A percentile compares a stretch with the other conserved stretches of the same genome.
Conservation (phyloP, 1,284 basidiomycete genomes). For the Meripilus lineatus region DNA sequence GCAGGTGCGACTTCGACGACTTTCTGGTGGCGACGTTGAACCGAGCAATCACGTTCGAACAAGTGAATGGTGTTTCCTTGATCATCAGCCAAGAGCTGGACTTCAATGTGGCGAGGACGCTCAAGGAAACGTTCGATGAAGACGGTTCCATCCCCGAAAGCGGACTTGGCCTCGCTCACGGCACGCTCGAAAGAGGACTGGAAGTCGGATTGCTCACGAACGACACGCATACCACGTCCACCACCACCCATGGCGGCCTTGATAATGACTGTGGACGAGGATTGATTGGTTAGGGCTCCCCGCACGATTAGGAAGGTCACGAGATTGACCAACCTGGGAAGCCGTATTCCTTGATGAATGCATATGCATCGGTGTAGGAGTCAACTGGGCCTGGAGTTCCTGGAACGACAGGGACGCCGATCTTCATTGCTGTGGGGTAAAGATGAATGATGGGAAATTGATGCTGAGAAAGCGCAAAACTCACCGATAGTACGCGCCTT, state of each 20-base stretch:
- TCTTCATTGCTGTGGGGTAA: constrained; percentile 62
- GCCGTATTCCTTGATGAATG: constrained; percentile 92
- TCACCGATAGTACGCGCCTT: constrained; percentile 87
- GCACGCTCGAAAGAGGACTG: constrained; percentile 90
- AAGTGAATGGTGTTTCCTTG: constrained; percentile 94
- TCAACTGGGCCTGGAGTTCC: constrained; percentile 94
- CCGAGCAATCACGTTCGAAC: constrained; percentile 98
- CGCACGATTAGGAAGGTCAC: constrained; percentile 1
- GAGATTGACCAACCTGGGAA: constrained; percentile 78
- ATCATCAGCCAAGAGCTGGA: constrained; percentile 90
- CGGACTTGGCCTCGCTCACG: constrained; percentile 91
- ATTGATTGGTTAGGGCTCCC: too few species aligned
- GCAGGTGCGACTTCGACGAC: constrained; percentile 99
- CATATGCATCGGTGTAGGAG: constrained; percentile 76
- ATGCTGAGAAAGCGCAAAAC: constrained; percentile 4
- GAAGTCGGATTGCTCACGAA: constrained; percentile 90
- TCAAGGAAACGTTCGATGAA: constrained; percentile 99
- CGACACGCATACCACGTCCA: constrained; percentile 98
- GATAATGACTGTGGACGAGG: constrained; percentile 69
- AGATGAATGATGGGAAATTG: neutral
- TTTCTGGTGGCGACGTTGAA: constrained; percentile 97
- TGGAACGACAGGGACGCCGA: constrained; percentile 94
- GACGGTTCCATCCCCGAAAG: constrained; percentile 97
- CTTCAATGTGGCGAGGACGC: constrained; percentile 95
- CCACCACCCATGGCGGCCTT: constrained; percentile 99